Evolutionary conservation across 169 alveolate genomes (phyloP).

Genomic region (Eimeria necatrix): DNA sequence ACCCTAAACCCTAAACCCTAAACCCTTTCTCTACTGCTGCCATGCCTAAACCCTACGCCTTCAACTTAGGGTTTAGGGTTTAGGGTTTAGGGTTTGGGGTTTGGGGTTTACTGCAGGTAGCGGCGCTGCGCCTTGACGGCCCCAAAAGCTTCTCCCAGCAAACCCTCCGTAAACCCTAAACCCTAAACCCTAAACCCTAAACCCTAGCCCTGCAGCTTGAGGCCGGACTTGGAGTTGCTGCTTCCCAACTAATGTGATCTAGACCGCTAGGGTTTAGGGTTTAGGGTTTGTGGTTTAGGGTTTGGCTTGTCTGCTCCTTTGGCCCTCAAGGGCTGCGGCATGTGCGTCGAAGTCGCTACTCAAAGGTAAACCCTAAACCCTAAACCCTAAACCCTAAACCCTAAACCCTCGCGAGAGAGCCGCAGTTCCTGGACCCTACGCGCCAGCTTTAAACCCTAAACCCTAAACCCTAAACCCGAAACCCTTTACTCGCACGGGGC

Average conservation of each 20-base stretch:
- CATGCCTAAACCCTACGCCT: slow-evolving; percentile 19
- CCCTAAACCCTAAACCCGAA: background rate
- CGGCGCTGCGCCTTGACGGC: background rate
- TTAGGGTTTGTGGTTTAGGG: slow-evolving; percentile 36
- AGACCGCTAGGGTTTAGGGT: background rate
- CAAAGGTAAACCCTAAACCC: slow-evolving; percentile 9
- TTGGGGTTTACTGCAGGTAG: background rate
- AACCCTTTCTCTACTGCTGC: background rate
- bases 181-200: slow-evolving; percentile 7
- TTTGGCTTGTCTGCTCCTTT: slow-evolving; percentile 19
- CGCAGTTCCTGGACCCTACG: too few relatives aligned
- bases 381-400: background rate
- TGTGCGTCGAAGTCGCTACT: slow-evolving; percentile 34
- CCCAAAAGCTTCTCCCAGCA: background rate
- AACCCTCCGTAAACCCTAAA: slow-evolving; percentile 37
- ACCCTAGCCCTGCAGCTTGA: background rate
- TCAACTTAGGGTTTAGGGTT: slow-evolving; percentile 8
- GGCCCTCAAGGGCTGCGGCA: slow-evolving; percentile 42
- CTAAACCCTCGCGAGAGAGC: slow-evolving; percentile 38
- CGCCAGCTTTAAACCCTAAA: background rate
- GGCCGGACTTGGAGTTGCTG: too few relatives aligned
- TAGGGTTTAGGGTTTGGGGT: background rate
- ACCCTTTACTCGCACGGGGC: background rate
- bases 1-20: slow-evolving; percentile 18
- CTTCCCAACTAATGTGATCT: too few relatives aligned